Percentiles rank a stretch among this genome's conserved stretches.
These are phyloP conservation scores for Porodaedalea pini DNA, from an alignment of 1,284 basidiomycete genomes.

Conservation along the genomic window DNA sequence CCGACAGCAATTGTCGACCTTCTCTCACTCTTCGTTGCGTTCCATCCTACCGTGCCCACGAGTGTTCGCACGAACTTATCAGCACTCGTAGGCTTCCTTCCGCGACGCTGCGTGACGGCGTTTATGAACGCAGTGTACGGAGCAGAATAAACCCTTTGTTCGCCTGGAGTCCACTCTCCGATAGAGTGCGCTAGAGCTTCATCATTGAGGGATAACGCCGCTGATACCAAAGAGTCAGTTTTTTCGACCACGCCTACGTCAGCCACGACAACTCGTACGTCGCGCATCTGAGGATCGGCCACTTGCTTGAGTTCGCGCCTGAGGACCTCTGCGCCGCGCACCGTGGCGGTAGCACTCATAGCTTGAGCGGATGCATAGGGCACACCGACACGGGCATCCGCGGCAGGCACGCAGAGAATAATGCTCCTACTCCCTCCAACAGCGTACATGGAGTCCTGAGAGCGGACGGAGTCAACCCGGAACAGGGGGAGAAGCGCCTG, in stretches of 20 bases:
- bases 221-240: slow-evolving; percentile 31
- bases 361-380: slow-evolving; percentile 64
- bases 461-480: slow-evolving; percentile 53
- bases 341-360: slow-evolving; percentile 68
- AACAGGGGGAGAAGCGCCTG: slow-evolving; percentile 74
- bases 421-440: slow-evolving; percentile 55
- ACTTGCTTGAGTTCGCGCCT: slow-evolving; percentile 58
- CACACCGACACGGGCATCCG: slow-evolving; percentile 64
- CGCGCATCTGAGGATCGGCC: slow-evolving; percentile 52
- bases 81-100: slow-evolving; percentile 52
- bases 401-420: slow-evolving; percentile 66
- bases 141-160: slow-evolving; percentile 65
- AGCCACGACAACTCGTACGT: slow-evolving; percentile 59
- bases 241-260: slow-evolving; percentile 59
- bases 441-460: slow-evolving; percentile 38
- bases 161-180: slow-evolving; percentile 66
- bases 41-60: slow-evolving; percentile 49
- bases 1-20: slow-evolving; percentile 39
- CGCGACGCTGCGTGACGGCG: slow-evolving; percentile 39
- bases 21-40: slow-evolving; percentile 40
- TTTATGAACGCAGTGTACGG: slow-evolving; percentile 49
- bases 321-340: slow-evolving; percentile 66
- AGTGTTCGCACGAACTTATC: slow-evolving; percentile 55
- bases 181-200: slow-evolving; percentile 45
- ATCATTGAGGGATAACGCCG: slow-evolving; percentile 23